These are phyloP conservation scores for Solanum paucissectum DNA, from an alignment of 257 asterid species.

Conservation along the genomic window DNA sequence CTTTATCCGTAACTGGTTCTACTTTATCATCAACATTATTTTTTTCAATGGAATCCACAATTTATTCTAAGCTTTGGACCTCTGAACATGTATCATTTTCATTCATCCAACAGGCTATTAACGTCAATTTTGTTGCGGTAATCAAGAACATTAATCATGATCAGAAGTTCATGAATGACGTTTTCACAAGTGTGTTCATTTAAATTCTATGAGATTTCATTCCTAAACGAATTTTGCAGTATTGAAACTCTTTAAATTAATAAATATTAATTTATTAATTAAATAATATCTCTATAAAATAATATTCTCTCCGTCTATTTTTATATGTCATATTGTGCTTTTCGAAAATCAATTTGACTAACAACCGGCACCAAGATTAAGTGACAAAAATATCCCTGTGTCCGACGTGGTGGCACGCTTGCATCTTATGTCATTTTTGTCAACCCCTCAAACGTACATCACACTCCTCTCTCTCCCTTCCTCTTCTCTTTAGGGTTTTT, in stretches of 20 bases:
- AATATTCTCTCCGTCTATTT: fast-evolving
- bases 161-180: fast-evolving
- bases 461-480: background rate
- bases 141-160: too few relatives aligned
- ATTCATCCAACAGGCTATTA: background rate
- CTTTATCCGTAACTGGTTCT: background rate
- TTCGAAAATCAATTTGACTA: background rate
- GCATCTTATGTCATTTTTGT: slow-evolving; percentile 13
- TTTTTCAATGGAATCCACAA: too few relatives aligned
- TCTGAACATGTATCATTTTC: background rate
- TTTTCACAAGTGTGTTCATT: background rate
- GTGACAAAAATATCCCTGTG: slow-evolving; percentile 7
- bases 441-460: slow-evolving; percentile 11
- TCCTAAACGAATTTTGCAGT: fast-evolving
- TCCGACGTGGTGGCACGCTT: slow-evolving; percentile 35
- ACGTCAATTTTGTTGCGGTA: too few relatives aligned
- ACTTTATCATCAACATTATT: background rate
- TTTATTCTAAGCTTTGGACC: background rate
- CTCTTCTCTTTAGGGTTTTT: slow-evolving; percentile 25
- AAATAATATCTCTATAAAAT: too few relatives aligned
- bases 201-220: fast-evolving
- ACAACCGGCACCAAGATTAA: background rate
- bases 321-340: too few relatives aligned
- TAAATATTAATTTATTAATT: too few relatives aligned
- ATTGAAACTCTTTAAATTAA: background rate